Evolutionary conservation across 192 early-diverging fungal genomes (phyloP).

Genomic region (Linnemannia exigua): DNA sequence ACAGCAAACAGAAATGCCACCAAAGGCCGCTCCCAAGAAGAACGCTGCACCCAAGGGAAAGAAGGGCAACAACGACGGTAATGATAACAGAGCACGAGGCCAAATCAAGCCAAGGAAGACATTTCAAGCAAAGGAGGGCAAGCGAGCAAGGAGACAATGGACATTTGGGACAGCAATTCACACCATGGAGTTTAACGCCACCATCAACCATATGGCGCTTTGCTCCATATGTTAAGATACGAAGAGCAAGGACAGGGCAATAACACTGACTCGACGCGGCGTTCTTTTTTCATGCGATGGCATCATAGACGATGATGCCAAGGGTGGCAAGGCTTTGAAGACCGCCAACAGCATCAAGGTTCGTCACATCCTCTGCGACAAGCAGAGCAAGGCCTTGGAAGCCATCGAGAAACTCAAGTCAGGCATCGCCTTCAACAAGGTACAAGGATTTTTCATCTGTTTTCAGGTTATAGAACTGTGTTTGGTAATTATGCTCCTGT

Average conservation of each 20-base stretch:
- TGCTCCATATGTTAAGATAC: no score
- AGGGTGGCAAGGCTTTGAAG: slow-evolving; percentile 70
- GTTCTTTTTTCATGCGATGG: neutral
- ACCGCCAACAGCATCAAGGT: slow-evolving; percentile 74
- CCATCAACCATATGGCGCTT: neutral
- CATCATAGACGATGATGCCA: slow-evolving; percentile 42
- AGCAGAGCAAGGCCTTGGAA: slow-evolving; percentile 78
- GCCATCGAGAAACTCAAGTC: slow-evolving; percentile 74
- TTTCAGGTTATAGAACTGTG: no score
- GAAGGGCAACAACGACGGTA: slow-evolving; percentile 47
- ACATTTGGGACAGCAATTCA: neutral
- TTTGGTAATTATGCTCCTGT: no score
- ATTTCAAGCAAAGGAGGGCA: neutral
- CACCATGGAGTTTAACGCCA: neutral
- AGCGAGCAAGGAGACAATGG: neutral
- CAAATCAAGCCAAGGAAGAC: neutral
- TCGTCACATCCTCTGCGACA: slow-evolving; percentile 90
- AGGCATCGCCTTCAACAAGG: slow-evolving; percentile 52
- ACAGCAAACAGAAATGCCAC: slow-evolving; percentile 34
- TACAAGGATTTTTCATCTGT: neutral
- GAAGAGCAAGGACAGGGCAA: neutral
- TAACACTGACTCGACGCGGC: neutral
- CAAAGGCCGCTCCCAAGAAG: slow-evolving; percentile 48
- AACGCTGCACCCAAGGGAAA: slow-evolving; percentile 41
- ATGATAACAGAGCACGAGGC: no score